Base-by-base conservation (phyloP, 495 filamentous ascomycete genomes). In the Penicillium dipodomyicola region DNA sequence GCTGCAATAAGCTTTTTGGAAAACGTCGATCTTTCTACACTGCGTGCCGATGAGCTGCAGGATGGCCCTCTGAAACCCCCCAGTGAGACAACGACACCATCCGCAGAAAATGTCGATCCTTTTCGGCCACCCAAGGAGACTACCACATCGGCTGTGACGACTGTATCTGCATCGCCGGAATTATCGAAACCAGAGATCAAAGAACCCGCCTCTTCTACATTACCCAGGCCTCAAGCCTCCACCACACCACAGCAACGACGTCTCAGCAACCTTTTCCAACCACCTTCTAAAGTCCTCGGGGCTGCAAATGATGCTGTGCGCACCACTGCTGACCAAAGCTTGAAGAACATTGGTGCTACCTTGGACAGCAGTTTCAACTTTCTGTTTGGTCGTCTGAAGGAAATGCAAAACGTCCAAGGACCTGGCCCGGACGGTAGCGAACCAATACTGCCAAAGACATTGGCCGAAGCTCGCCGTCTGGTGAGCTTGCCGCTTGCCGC, bases 1-100 rank as follows among this genome's bases (percentile, higher is more conserved):
- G 94, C 94, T 6, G 87, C 93, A 46, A 91, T 97, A 43, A 89
- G 87, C 51, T 99, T 99, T 66, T 77, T 99, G n/a, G 93, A 97
- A 64, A 97, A 94, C 23, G 93, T 99, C 27, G 94, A 99, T 67
- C 82, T 99, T 9, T 89, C 92, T 14, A 96, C 87, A 45, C 80
- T 99, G 11, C 85, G 92, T 52, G 87, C 88, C n/a, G 90, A 96
- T 55, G 91, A 93, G 64, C 65, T 78, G 14, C 76, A 75, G 30
- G 75, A 82, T 59, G 87, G 88, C 0, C 87, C 87, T 15, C 60
- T 74, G 25, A 90, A 87, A 63, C 63, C 77, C 9, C 68, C 71
- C 15, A 80, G 74, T 56, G 67, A 70, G 30, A 77, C 83, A 1
- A 72, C 77, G 33, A 82, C 84, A 5, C 78, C 84, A n/a, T 77